Base-by-base conservation (phyloP, 2,329 filamentous ascomycete species). In the Stemphylium lycopersici region DNA sequence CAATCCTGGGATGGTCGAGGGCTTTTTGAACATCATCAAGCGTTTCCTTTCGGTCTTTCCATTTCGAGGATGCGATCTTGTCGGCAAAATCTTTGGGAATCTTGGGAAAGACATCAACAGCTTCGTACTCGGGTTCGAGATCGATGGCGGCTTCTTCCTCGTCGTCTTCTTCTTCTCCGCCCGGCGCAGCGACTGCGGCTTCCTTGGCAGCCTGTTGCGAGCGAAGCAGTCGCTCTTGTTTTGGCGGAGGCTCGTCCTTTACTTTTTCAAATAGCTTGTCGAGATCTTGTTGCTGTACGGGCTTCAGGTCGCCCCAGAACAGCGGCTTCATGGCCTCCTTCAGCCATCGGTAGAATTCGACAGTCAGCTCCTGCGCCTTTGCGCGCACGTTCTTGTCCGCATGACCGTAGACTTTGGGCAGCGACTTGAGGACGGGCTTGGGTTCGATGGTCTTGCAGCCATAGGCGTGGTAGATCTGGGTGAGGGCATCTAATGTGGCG, bases 371-470 rank as follows among this genome's bases (percentile, higher is more conserved):
- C 41, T 95, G 95, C 24, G 93, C 92, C 74, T 97, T 95, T 3
- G 93, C 92, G 76, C 95, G 89, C 13, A 99, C 91, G 73, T 98
- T 98, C 78, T 99, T 99, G 81, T 99, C 95, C 29, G 95, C 93
- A 73, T 98, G 95, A 16, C 91, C 91, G 71, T 97, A 99, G 2
- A 88, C 89, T 72, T 96, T 96, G 3, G 95, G 92, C 2, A 99
- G 81, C 10, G 85, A 79, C 73, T 98, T 98, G 55, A 98, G 83
- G 16, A 96, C 87, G 1, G 91, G 89, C 73, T 99, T 97, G 3
- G 96, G 91, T 70, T 99, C 95, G 44, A 95, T 88, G 15, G 91
- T 87, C 77, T 96, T 96, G 80, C 92, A 96, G 52, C 96, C 95
- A 74, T 93, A 99, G 70, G 91, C 95, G 76, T 97, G 92, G 71